Percentiles rank a stretch among this genome's conserved stretches.
Evolutionary conservation across 352 stramenopile species (phyloP).

Genomic region (Globisporangium iwayamae): DNA sequence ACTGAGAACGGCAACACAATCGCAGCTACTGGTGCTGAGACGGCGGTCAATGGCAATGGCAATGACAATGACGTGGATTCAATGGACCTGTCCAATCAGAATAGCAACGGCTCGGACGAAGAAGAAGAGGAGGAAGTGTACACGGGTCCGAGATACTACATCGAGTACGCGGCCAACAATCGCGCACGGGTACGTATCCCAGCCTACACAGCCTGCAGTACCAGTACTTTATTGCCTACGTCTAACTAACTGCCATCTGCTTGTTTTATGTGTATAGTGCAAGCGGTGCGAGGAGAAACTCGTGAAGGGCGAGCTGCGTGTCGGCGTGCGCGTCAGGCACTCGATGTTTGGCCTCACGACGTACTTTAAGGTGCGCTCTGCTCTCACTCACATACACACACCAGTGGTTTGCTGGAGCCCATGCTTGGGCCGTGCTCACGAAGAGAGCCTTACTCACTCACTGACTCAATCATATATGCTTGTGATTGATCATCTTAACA

Average conservation of each 20-base stretch:
- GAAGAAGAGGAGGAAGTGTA: constrained; percentile 42
- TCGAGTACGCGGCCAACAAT: constrained; percentile 64
- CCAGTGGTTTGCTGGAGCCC: background rate
- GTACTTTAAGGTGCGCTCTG: constrained; percentile 60
- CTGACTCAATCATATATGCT: too few species aligned
- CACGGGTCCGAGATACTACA: constrained; percentile 47
- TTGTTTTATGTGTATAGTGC: constrained; percentile 35
- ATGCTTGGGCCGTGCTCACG: too few species aligned
- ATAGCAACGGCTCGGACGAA: constrained; percentile 17
- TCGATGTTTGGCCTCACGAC: constrained; percentile 79
- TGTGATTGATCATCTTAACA: constrained; percentile 1
- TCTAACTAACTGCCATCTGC: constrained; percentile 1
- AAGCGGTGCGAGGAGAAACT: constrained; percentile 78
- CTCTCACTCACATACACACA: background rate
- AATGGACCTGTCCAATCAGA: constrained; percentile 27
- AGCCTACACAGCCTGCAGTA: too few species aligned
- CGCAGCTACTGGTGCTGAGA: background rate
- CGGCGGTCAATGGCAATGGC: constrained; percentile 4
- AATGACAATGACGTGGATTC: constrained; percentile 39
- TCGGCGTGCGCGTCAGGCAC: constrained; percentile 61
- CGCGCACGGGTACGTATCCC: constrained; percentile 44
- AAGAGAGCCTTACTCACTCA: too few species aligned
- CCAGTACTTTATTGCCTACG: background rate
- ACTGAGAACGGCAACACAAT: background rate
- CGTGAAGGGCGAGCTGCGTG: constrained; percentile 31